A percentile compares a stretch with the other conserved stretches of the same genome.
Evolutionary conservation across 208 protist species (phyloP).

Genomic region (Zelonia costaricensis): DNA sequence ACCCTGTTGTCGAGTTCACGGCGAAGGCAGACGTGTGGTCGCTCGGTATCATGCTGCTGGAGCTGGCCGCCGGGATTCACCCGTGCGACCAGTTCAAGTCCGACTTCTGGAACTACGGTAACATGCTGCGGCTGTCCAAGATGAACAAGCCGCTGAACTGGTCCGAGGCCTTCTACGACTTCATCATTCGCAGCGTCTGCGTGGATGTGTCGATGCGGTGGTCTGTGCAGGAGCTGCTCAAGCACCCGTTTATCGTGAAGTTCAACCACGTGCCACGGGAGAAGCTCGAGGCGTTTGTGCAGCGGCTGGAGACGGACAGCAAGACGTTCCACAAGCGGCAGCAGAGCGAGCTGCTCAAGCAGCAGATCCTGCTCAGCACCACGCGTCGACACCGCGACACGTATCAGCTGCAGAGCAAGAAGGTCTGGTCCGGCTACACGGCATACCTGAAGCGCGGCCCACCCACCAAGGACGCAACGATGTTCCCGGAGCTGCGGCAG

Average conservation of each 20-base stretch:
- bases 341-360: constrained; percentile 67
- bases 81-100: constrained; percentile 86
- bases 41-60: constrained; percentile 79
- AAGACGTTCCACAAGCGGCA: constrained; percentile 66
- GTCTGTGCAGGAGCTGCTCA: constrained; percentile 62
- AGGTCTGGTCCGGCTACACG: constrained; percentile 70
- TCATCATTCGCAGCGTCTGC: constrained; percentile 70
- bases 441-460: constrained; percentile 66
- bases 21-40: constrained; percentile 90
- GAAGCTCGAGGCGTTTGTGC: constrained; percentile 81
- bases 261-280: constrained; percentile 57
- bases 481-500: constrained; percentile 61
- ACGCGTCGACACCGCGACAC: constrained; percentile 51
- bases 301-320: constrained; percentile 67
- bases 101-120: constrained; percentile 88
- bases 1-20: constrained; percentile 67
- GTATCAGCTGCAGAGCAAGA: constrained; percentile 63
- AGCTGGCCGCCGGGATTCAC: constrained; percentile 75
- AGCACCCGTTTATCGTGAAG: constrained; percentile 80
- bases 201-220: constrained; percentile 52
- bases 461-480: constrained; percentile 57
- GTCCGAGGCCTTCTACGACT: constrained; percentile 75
- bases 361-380: constrained; percentile 80
- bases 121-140: constrained; percentile 61
- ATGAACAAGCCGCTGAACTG: constrained; percentile 87